A percentile compares a stretch with the other conserved stretches of the same genome.
These are phyloP conservation scores for Nepenthes gracilis DNA, from an alignment of 148 eudicot species.

Conservation along the genomic window DNA sequence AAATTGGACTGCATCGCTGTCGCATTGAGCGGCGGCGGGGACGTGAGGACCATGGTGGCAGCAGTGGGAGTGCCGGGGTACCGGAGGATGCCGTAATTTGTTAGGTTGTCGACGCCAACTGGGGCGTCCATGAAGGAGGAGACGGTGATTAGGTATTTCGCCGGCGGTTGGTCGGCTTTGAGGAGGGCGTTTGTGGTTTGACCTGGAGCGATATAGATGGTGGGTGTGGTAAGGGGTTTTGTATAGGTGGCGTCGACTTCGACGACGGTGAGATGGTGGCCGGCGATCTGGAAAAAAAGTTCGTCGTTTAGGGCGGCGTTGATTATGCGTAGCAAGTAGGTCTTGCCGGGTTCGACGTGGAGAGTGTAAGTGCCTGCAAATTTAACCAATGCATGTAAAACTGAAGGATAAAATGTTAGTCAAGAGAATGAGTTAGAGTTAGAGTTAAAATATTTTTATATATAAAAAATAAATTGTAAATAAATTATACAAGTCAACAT, in stretches of 20 bases:
- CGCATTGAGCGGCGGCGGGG: conserved; percentile 38
- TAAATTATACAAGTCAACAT: too few species aligned
- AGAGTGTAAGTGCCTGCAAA: conserved; percentile 36
- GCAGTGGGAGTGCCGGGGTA: conserved; percentile 12
- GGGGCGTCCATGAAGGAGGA: conserved; percentile 78
- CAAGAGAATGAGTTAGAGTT: neutral
- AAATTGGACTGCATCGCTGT: conserved; percentile 28
- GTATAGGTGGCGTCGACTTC: conserved; percentile 69
- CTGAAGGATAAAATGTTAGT: neutral
- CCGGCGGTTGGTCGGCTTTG: conserved; percentile 26
- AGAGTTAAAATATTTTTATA: too few species aligned
- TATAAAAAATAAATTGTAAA: too few species aligned
- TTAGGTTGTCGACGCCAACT: conserved; percentile 44
- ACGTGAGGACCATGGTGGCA: conserved; percentile 23
- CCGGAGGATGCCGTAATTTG: conserved; percentile 25
- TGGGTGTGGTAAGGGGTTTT: conserved; percentile 54
- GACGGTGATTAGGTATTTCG: conserved; percentile 44
- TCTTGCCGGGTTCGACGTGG: conserved; percentile 41
- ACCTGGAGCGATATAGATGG: conserved; percentile 62
- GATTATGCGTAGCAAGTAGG: conserved; percentile 52
- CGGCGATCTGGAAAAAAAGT: conserved; percentile 64
- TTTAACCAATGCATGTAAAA: neutral
- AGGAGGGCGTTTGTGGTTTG: conserved; percentile 71
- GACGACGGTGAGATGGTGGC: conserved; percentile 50
- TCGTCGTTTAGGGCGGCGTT: conserved; percentile 80